Evolutionary conservation across 1,284 basidiomycete genomes (phyloP).

Genomic region (Ustanciosporium gigantosporum): DNA sequence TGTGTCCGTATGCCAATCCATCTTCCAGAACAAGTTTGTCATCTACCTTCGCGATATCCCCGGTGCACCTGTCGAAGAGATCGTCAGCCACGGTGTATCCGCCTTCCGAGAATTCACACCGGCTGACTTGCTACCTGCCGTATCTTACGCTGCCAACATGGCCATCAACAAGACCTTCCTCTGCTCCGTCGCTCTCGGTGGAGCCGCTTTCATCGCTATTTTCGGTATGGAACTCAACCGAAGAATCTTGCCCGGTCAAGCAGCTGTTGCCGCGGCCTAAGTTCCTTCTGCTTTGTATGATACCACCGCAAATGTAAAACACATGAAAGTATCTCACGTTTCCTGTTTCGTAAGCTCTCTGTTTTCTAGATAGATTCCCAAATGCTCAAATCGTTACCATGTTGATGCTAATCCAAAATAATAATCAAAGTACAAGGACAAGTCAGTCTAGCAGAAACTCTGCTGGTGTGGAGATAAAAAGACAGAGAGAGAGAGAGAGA

Average conservation of each 20-base stretch:
- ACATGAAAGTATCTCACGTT: too few relatives aligned
- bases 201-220: conserved; percentile 12
- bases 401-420: too few relatives aligned
- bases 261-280: conserved; percentile 1
- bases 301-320: too few relatives aligned
- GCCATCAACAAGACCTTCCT: conserved; percentile 32
- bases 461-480: too few relatives aligned
- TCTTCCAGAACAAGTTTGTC: conserved; percentile 44
- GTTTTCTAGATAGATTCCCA: too few relatives aligned
- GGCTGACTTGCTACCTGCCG: conserved; percentile 3
- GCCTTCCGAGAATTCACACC: conserved; percentile 31
- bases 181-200: conserved; percentile 19
- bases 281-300: too few relatives aligned
- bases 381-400: too few relatives aligned
- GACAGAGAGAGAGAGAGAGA: too few relatives aligned
- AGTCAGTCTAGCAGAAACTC: too few relatives aligned
- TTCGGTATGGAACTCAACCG: conserved; percentile 42
- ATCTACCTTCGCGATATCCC: conserved; percentile 14
- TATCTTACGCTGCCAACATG: conserved; percentile 24
- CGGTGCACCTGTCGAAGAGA: conserved; percentile 10
- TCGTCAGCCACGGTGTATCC: conserved; percentile 28
- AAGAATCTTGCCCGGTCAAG: conserved; percentile 9
- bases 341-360: too few relatives aligned
- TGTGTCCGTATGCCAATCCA: conserved; percentile 24
- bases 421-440: too few relatives aligned